These are phyloP conservation scores for Boletus huronensis DNA, from an alignment of 768 basidiomycete species.

Conservation along the genomic window DNA sequence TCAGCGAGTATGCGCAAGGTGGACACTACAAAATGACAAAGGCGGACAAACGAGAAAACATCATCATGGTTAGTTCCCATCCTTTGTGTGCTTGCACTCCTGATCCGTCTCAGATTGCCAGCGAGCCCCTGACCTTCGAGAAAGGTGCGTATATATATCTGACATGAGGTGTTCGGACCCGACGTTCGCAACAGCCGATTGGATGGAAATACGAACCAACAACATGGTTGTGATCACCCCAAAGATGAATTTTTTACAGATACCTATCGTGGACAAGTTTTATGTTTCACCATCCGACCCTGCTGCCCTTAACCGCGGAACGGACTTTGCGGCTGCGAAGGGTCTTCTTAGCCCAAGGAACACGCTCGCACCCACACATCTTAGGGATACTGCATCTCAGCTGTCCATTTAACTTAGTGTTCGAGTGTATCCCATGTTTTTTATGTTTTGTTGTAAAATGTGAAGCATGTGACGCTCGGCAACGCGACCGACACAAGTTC, in stretches of 20 bases:
- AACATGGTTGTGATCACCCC: conserved; percentile 94
- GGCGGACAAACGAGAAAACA: conserved; percentile 91
- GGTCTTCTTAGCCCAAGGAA: conserved; percentile 71
- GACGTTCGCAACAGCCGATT: conserved; percentile 57
- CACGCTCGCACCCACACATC: conserved; percentile 21
- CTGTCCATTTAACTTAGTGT: conserved; percentile 18
- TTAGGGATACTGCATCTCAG: conserved; percentile 19
- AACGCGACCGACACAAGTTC: not conserved
- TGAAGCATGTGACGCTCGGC: conserved; percentile 4
- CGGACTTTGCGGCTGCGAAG: conserved; percentile 83
- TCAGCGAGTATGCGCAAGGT: conserved; percentile 84
- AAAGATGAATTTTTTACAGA: conserved; percentile 91
- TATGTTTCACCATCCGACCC: conserved; percentile 87
- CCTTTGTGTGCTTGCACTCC: conserved; percentile 8
- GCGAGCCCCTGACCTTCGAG: conserved; percentile 96
- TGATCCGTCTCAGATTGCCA: conserved; percentile 57
- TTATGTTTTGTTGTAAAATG: not conserved
- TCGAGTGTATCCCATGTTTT: conserved; percentile 1
- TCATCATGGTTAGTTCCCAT: conserved; percentile 66
- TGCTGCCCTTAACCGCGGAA: conserved; percentile 60
- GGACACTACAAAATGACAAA: conserved; percentile 96
- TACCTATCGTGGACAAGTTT: conserved; percentile 91
- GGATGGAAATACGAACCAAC: conserved; percentile 99
- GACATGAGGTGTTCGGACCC: not conserved
- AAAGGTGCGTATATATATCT: conserved; percentile 49